phyloP scores from a whole-genome alignment of 495 filamentous ascomycete species.

The Parmelia sp. region DNA sequence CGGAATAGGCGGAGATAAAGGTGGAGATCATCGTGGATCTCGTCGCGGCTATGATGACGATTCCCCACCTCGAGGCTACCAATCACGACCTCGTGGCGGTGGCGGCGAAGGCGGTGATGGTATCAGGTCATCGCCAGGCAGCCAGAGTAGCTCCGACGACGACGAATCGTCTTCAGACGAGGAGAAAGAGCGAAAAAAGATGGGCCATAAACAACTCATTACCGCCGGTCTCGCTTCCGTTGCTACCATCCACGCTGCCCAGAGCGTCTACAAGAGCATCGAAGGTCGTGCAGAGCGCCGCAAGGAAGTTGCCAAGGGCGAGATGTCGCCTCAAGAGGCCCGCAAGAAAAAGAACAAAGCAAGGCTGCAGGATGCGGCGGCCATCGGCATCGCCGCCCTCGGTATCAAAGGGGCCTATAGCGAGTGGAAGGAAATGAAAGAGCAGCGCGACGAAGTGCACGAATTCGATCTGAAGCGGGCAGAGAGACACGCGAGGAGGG shows the following conservation, averaged over 20 bases:
- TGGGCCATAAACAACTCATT: slow-evolving; percentile 76
- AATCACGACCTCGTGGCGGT: slow-evolving; percentile 33
- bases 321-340: slow-evolving; percentile 67
- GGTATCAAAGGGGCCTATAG: slow-evolving; percentile 77
- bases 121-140: slow-evolving; percentile 34
- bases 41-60: slow-evolving; percentile 43
- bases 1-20: slow-evolving; percentile 42
- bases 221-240: slow-evolving; percentile 79
- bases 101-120: slow-evolving; percentile 37
- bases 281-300: slow-evolving; percentile 65
- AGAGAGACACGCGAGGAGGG: slow-evolving; percentile 33
- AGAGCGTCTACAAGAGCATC: slow-evolving; percentile 69
- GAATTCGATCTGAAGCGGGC: slow-evolving; percentile 48
- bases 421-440: slow-evolving; percentile 64
- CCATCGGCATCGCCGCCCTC: slow-evolving; percentile 75
- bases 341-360: slow-evolving; percentile 68
- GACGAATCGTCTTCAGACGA: slow-evolving; percentile 55
- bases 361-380: slow-evolving; percentile 65
- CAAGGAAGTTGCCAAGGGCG: slow-evolving; percentile 64
- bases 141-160: slow-evolving; percentile 33
- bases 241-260: slow-evolving; percentile 83
- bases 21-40: slow-evolving; percentile 31
- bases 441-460: slow-evolving; percentile 49
- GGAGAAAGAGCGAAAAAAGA: slow-evolving; percentile 64
- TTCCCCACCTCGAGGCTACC: slow-evolving; percentile 29